These are phyloP conservation scores for Luvunga scandens DNA, from an alignment of 345 rosid genomes.

Conservation along the genomic window DNA sequence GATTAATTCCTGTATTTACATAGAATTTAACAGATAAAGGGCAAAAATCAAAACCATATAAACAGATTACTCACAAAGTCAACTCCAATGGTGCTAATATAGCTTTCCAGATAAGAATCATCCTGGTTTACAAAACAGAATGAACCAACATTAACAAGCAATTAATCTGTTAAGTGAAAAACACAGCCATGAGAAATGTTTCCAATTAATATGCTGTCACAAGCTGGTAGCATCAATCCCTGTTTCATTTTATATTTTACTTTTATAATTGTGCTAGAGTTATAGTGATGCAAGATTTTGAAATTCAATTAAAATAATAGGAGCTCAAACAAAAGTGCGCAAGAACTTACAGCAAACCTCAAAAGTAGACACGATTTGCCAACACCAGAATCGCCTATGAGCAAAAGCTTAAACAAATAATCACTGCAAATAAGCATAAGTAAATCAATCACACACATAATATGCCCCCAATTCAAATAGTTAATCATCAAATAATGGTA, in stretches of 20 bases:
- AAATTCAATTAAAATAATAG: background rate
- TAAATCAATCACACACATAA: background rate
- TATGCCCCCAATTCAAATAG: background rate
- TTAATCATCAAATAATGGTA: background rate
- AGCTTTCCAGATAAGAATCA: slow-evolving; percentile 70
- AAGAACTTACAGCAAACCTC: slow-evolving; percentile 55
- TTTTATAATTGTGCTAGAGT: background rate
- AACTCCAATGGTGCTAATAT: slow-evolving; percentile 78
- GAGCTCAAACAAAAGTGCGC: background rate
- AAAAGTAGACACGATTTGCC: slow-evolving; percentile 53
- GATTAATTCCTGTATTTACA: background rate
- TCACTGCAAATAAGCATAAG: slow-evolving; percentile 37
- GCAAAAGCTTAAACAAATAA: slow-evolving; percentile 56
- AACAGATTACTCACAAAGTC: slow-evolving; percentile 49
- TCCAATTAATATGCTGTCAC: background rate
- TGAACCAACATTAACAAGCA: background rate
- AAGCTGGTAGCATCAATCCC: background rate
- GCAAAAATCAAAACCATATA: background rate
- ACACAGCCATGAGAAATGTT: background rate
- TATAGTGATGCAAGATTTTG: background rate
- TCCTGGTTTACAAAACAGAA: slow-evolving; percentile 34
- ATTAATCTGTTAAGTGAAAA: background rate
- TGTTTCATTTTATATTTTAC: background rate
- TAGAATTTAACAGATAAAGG: background rate
- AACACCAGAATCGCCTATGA: slow-evolving; percentile 59